Evolutionary conservation across 306 rosid species (phyloP), one percentile per base, ranked within the genome.

Genomic region (Medicago ruthenica): DNA sequence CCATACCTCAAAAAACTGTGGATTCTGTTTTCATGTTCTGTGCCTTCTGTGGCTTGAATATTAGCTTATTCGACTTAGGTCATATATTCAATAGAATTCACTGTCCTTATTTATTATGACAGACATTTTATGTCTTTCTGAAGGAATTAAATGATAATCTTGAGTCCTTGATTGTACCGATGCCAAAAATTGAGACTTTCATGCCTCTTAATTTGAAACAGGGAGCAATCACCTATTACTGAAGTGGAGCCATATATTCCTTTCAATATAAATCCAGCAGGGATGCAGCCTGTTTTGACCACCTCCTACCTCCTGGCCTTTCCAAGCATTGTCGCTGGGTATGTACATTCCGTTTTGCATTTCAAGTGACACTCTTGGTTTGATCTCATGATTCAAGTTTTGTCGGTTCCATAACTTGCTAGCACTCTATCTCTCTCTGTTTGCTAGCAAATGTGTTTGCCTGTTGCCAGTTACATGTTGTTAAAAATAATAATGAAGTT

Each of bases 171-270:
- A 70, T 59, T 17, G 18, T 53, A 50, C 67, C 59, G 47, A 81
- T 78, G 66, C 50, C 22, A 75, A 71, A 60, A 34, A 41, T 73
- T 80, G 85, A 83, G 74, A 66, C 11, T 81, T 45, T 71, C 71
- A 45, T 85, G 82, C 78, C 73, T 69, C 77, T 65, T 45, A 76
- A 63, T 82, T 84, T 83, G 71, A 78, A 70, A 79, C 93, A 90
- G 99, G 80, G 97, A 90, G 85, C 96, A 95, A 80, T 95, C 97
- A 2, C 97, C 96, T 41, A 77, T 92, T 53, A 95, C 99, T 67
- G 99, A 95, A 86, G 99, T 95, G 79, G 97, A 95, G 87, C 99
- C 97, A 16, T 95, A 95, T 81, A 92, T 95, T 73, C 97, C 99
- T 59, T 95, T 95, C 85, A 95, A 91, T 79, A 92, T 95, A 58